These are phyloP conservation scores for Cytospora chrysosperma DNA, from an alignment of 2,329 filamentous ascomycete genomes.

Conservation along the genomic window DNA sequence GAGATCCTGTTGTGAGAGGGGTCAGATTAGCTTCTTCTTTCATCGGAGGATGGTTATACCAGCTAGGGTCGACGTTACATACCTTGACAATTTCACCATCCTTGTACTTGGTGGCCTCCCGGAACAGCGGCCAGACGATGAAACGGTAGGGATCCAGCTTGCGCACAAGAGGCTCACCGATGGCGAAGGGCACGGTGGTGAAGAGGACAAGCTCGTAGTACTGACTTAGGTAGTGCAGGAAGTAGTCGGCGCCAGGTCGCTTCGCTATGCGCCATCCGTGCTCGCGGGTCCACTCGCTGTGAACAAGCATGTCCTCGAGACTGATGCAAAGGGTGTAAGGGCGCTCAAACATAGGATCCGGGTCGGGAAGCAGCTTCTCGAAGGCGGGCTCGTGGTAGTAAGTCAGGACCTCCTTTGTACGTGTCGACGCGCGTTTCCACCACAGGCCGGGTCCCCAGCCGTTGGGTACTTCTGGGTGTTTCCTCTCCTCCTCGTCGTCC, in stretches of 20 bases:
- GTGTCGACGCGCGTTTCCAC: constrained; percentile 77
- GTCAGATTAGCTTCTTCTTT: constrained; percentile 23
- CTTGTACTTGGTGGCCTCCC: constrained; percentile 96
- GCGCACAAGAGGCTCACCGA: constrained; percentile 82
- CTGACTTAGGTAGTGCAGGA: constrained; percentile 91
- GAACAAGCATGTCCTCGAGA: constrained; percentile 89
- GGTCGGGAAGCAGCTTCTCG: constrained; percentile 83
- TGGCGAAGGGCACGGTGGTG: constrained; percentile 80
- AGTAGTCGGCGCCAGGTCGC: constrained; percentile 93
- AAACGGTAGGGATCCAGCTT: constrained; percentile 96
- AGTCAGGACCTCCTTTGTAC: constrained; percentile 71
- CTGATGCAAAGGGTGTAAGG: constrained; percentile 92
- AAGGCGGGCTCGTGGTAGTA: constrained; percentile 98
- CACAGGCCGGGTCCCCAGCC: constrained; percentile 75
- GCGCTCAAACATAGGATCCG: constrained; percentile 74
- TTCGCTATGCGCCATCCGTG: constrained; percentile 96
- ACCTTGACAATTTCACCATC: constrained; percentile 97
- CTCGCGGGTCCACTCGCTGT: constrained; percentile 91
- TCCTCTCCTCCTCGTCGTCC: constrained; percentile 72
- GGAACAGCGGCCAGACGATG: constrained; percentile 91
- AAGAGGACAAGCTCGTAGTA: constrained; percentile 98
- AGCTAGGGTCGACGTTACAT: constrained; percentile 27
- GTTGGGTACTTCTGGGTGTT: constrained; percentile 70
- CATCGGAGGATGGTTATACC: not conserved
- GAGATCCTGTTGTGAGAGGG: constrained; percentile 64